Evolutionary conservation across 805 yeast species (phyloP), one percentile per base, ranked within the genome.

Genomic region (Torulaspora franciscae): DNA sequence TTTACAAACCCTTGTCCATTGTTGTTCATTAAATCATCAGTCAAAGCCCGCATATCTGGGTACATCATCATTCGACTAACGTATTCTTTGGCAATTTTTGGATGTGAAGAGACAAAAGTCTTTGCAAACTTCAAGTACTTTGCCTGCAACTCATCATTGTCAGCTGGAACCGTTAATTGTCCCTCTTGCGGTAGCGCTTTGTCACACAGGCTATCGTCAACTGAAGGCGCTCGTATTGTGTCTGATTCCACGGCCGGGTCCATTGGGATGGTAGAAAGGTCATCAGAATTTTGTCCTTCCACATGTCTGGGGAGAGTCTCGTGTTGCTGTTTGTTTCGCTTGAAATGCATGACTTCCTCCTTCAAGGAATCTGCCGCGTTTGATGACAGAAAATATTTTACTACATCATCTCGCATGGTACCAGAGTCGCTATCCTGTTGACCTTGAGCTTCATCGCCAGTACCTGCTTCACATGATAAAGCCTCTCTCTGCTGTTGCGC

Each of bases 1-100:
- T 82, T 82, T 26, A 87, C 74, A 51, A 88, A 85, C 33, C 80
- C 77, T 50, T 76, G 75, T n/a, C 95, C 95, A 50, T 84, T 86
- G 32, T 51, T 54, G 53, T 77, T 78, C 54, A 87, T 71, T 23
- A 89, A 64, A 57, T 87, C 95, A 52, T 87, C 95, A 0, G 95
- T 93, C 34, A 89, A 76, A 3, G 82, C 70, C 51, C 75, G 65
- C 46, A 77, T 68, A 10, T 79, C 80, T 29, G 68, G 66, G 37
- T 66, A 69, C 50, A 56, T 54, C 57, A 61, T 51, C 53, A 62
- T 54, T 42, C 58, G 57, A 29, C 56, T 52, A 1, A 64, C 65
- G 38, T 60, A 62, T 39, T 61, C 67, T 37, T 62, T 51, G 2
- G 67, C 66, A 28, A 64, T 57, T 27, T 58, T 61, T 24, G 65